Conservation (phyloP, 495 filamentous ascomycete genomes). For the Penicillium cosmopolitanum region DNA sequence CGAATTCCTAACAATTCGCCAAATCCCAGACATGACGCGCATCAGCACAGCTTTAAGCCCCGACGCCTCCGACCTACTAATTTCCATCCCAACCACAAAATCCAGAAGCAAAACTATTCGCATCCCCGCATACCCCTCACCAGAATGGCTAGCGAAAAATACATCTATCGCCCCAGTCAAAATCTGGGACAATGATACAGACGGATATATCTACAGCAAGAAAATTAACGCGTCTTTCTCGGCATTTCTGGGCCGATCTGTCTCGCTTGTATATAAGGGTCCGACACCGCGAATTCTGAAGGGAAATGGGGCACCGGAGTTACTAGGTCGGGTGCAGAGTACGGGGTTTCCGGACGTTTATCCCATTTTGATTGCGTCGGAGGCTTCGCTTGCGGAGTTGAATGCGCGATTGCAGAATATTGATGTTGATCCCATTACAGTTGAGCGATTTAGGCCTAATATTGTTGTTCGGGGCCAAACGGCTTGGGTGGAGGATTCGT, state of each 20-base stretch:
- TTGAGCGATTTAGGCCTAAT: constrained; percentile 81
- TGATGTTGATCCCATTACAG: constrained; percentile 37
- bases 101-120: constrained; percentile 19
- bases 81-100: constrained; percentile 29
- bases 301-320: constrained; percentile 40
- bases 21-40: constrained; percentile 47
- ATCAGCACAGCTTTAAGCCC: constrained; percentile 40
- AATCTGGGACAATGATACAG: constrained; percentile 48
- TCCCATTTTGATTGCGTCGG: constrained; percentile 56
- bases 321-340: constrained; percentile 42
- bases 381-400: constrained; percentile 49
- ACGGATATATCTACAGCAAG: constrained; percentile 42
- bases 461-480: constrained; percentile 68
- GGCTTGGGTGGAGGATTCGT: constrained; percentile 77
- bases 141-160: constrained; percentile 37
- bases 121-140: constrained; percentile 37
- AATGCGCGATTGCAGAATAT: constrained; percentile 30
- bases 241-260: constrained; percentile 35
- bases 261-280: constrained; percentile 47
- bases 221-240: constrained; percentile 41
- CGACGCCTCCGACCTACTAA: constrained; percentile 26
- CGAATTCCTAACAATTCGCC: constrained; percentile 49
- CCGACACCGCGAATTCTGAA: constrained; percentile 44
- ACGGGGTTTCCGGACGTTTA: constrained; percentile 48
- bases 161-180: constrained; percentile 35